Conservation (phyloP, 441 rosid genomes). For the Populus tomentosa region DNA sequence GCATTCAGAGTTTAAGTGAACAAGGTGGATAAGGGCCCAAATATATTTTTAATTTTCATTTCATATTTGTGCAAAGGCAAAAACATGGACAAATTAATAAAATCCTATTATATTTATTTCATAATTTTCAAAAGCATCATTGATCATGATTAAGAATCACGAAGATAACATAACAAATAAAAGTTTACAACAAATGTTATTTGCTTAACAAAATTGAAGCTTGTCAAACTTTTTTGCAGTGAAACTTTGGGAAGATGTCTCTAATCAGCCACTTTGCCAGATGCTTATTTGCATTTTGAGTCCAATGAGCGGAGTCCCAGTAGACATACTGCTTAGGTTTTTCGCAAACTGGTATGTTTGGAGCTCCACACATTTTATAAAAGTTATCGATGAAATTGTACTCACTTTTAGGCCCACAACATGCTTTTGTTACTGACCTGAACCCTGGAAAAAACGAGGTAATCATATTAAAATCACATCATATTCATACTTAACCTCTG, state of each 20-base stretch:
- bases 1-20: too few relatives aligned
- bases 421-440: background rate
- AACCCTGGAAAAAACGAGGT: background rate
- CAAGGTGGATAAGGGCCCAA: too few relatives aligned
- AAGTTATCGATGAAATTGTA: background rate
- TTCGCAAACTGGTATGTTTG: background rate
- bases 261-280: background rate
- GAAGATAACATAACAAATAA: too few relatives aligned
- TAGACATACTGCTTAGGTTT: background rate
- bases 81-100: too few relatives aligned
- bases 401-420: conserved; percentile 9
- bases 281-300: background rate
- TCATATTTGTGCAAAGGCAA: too few relatives aligned
- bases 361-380: background rate
- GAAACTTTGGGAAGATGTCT: conserved; percentile 1
- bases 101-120: background rate
- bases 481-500: background rate
- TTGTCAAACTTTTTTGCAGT: background rate
- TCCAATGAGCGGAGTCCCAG: conserved; percentile 1
- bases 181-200: too few relatives aligned
- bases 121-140: too few relatives aligned
- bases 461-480: too few relatives aligned
- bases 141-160: too few relatives aligned
- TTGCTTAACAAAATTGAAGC: too few relatives aligned
- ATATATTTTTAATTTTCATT: too few relatives aligned